These are phyloP conservation scores for Fusarium albidum DNA, from an alignment of 2,329 filamentous ascomycete genomes.

Conservation along the genomic window DNA sequence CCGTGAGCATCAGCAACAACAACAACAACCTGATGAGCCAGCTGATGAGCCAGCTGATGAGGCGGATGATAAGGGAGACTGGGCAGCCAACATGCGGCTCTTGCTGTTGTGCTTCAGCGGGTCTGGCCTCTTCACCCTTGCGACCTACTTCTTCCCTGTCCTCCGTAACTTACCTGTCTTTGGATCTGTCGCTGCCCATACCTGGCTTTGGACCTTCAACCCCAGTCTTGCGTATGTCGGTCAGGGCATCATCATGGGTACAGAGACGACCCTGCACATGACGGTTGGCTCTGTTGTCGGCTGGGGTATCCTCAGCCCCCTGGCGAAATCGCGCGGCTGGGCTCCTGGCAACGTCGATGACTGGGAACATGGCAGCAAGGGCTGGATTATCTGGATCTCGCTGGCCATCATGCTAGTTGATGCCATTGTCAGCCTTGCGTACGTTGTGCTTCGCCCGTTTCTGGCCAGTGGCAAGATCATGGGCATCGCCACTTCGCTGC, in stretches of 20 bases:
- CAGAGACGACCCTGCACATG: slow-evolving; percentile 95
- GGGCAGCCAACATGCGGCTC: slow-evolving; percentile 60
- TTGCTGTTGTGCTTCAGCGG: slow-evolving; percentile 65
- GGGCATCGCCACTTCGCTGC: slow-evolving; percentile 4
- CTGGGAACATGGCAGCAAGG: slow-evolving; percentile 94
- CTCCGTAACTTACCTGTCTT: slow-evolving; percentile 89
- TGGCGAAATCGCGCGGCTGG: slow-evolving; percentile 88
- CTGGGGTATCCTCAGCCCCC: slow-evolving; percentile 88
- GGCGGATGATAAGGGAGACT: slow-evolving; percentile 40
- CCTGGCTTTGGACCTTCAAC: slow-evolving; percentile 96
- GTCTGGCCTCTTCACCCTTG: slow-evolving; percentile 75
- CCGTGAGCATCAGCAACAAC: slow-evolving; percentile 47
- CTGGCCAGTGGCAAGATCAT: slow-evolving; percentile 28
- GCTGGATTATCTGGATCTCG: slow-evolving; percentile 98
- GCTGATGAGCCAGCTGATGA: slow-evolving; percentile 28
- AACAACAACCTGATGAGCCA: slow-evolving; percentile 20
- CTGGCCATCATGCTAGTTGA: slow-evolving; percentile 97
- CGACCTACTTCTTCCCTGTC: slow-evolving; percentile 89
- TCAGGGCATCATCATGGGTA: slow-evolving; percentile 98
- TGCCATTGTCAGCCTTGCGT: slow-evolving; percentile 85
- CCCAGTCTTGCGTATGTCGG: slow-evolving; percentile 97
- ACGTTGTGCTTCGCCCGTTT: slow-evolving; percentile 74
- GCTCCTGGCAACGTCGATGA: slow-evolving; percentile 85
- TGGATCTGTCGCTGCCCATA: slow-evolving; percentile 74
- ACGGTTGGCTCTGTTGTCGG: slow-evolving; percentile 86